These are phyloP conservation scores for Alnus glutinosa DNA, from an alignment of 306 rosid genomes.

Conservation along the genomic window DNA sequence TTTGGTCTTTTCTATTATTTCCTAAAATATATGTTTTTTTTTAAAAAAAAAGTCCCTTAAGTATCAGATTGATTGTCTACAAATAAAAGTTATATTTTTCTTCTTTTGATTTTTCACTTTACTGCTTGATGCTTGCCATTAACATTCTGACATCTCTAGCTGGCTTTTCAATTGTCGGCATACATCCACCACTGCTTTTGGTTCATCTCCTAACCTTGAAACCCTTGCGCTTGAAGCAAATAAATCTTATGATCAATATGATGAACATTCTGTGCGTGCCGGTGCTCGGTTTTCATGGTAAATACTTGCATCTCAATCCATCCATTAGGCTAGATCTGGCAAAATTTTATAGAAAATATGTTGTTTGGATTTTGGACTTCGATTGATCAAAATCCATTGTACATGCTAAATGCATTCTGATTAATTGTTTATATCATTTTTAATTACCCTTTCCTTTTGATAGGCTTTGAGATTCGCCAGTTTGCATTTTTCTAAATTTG, in stretches of 20 bases:
- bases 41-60: constrained; percentile 5
- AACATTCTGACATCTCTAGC: constrained; percentile 28
- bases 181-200: constrained; percentile 97
- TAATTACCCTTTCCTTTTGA: neutral
- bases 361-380: neutral
- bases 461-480: neutral
- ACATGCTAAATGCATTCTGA: neutral
- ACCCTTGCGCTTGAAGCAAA: constrained; percentile 81
- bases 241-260: constrained; percentile 49
- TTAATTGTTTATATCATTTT: neutral
- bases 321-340: constrained; percentile 14
- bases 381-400: neutral
- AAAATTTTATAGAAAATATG: constrained; percentile 12
- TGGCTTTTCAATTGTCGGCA: constrained; percentile 40
- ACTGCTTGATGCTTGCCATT: constrained; percentile 15
- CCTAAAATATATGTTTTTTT: constrained; percentile 3
- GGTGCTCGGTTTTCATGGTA: constrained; percentile 56
- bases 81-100: neutral
- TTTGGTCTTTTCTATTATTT: constrained; percentile 23
- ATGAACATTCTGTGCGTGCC: constrained; percentile 69
- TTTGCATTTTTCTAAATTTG: too few relatives aligned
- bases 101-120: constrained; percentile 10
- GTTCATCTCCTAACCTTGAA: constrained; percentile 97
- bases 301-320: constrained; percentile 25
- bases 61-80: constrained; percentile 9